Evolutionary conservation across 1,284 basidiomycete species (phyloP), one percentile per base, ranked within the genome.

Genomic region (Fomes fomentarius): DNA sequence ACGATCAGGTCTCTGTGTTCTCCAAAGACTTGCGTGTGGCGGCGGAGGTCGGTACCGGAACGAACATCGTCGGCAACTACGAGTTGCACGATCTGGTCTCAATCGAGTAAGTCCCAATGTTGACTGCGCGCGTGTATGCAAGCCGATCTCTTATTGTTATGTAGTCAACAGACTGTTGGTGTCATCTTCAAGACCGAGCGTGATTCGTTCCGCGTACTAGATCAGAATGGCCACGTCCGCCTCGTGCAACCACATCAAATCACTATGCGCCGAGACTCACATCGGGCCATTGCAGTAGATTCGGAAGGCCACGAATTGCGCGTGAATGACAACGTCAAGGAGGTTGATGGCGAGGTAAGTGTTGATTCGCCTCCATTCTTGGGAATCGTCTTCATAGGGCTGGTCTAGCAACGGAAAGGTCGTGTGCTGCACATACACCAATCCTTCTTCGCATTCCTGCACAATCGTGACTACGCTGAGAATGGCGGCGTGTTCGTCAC

Each of bases 121-220:
- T 34, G 24, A 30, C 6, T 22, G 12, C n/a, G n/a, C n/a, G n/a
- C n/a, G n/a, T 51, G 24, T 30, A 21, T 15, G 43, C 47, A 33
- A 54, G 34, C 25, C 47, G 30, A 44, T 53, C 26, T 56, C 10
- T 58, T 61, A 22, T 58, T 53, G 35, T 43, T 47, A 15, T 50
- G 35, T 60, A 95, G 93, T 71, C 81, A 88, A 31, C 91, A 94
- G 70, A 97, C 96, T 1, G 93, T 95, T 24, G 96, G 95, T 69
- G 94, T 99, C 56, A 96, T 99, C 63, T 97, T 91, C 83, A 97
- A 97, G 74, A 96, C 96, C 4, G 97, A 99, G 71, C 87, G 94
- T 17, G 93, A 94, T 67, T 88, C 92, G 8, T 95, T 99, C 83
- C 91, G 93, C 54, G 91, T 99, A 1, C 81, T 99, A 43, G 96